phyloP scores from a whole-genome alignment of 768 basidiomycete species.

The Pisolithus microcarpus region DNA sequence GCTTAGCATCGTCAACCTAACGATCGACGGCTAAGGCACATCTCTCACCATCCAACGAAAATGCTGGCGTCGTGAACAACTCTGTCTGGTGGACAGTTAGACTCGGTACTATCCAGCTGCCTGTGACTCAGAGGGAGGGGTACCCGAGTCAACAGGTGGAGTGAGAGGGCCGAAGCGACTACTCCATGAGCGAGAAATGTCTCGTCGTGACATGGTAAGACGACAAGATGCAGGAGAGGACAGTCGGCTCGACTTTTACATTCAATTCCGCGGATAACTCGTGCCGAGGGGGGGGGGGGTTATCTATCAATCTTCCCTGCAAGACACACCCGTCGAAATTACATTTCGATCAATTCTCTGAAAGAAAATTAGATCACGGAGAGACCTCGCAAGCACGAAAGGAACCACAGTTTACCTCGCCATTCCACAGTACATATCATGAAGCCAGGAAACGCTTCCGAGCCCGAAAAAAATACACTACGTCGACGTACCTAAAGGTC shows the following conservation, averaged over 20 bases:
- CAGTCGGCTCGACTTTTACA: slow-evolving; percentile 6
- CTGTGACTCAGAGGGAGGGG: slow-evolving; percentile 27
- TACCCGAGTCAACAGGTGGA: slow-evolving; percentile 37
- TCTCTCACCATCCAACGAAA: slow-evolving; percentile 71
- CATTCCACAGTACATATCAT: too few species aligned
- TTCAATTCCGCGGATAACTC: neutral
- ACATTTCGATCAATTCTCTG: slow-evolving; percentile 8
- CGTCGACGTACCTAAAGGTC: too few species aligned
- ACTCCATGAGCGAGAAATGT: slow-evolving; percentile 52
- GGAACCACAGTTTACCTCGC: too few species aligned
- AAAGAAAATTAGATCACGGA: too few species aligned
- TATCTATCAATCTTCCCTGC: slow-evolving; percentile 22
- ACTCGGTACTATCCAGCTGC: slow-evolving; percentile 15
- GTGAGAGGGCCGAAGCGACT: slow-evolving; percentile 65
- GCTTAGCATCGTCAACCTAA: slow-evolving; percentile 32
- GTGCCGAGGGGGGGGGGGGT: neutral
- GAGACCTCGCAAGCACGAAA: too few species aligned
- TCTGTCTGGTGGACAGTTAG: slow-evolving; percentile 34
- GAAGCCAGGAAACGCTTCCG: too few species aligned
- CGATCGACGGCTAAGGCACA: neutral
- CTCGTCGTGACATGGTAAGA: slow-evolving; percentile 40
- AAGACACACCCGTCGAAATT: slow-evolving; percentile 10
- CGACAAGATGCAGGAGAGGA: slow-evolving; percentile 15
- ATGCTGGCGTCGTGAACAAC: slow-evolving; percentile 71
- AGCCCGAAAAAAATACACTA: too few species aligned